A percentile compares a stretch with the other conserved stretches of the same genome.
Evolutionary conservation across 108 stramenopile species (phyloP).

Genomic region (Craspedostauros australis): DNA sequence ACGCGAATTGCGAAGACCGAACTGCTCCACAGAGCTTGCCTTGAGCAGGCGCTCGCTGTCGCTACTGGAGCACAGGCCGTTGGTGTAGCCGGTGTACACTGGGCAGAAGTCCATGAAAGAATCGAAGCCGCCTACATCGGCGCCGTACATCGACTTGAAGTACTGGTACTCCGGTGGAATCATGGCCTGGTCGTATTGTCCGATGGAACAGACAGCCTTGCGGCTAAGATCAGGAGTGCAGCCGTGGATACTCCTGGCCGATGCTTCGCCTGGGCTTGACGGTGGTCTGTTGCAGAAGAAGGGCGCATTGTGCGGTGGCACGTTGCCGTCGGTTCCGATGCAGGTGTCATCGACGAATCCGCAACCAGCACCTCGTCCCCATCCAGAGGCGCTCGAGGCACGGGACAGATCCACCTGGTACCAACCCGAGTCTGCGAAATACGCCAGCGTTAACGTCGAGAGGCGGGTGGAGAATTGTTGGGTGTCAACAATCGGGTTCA

Average conservation of each 20-base stretch:
- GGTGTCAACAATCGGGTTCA: slow-evolving; percentile 77
- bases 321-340: slow-evolving; percentile 44
- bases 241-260: slow-evolving; percentile 46
- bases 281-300: slow-evolving; percentile 68
- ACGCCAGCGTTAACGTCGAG: slow-evolving; percentile 72
- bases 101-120: slow-evolving; percentile 77
- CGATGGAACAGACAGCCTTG: slow-evolving; percentile 78
- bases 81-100: slow-evolving; percentile 58
- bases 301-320: slow-evolving; percentile 46
- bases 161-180: slow-evolving; percentile 74
- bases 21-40: slow-evolving; percentile 48
- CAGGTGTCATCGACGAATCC: slow-evolving; percentile 66
- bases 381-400: slow-evolving; percentile 44
- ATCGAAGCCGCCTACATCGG: slow-evolving; percentile 62
- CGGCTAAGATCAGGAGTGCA: slow-evolving; percentile 69
- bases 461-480: slow-evolving; percentile 45
- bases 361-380: slow-evolving; percentile 82
- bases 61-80: slow-evolving; percentile 49
- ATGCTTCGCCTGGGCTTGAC: slow-evolving; percentile 4
- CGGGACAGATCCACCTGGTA: slow-evolving; percentile 67
- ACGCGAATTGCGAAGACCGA: slow-evolving; percentile 63
- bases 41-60: slow-evolving; percentile 28
- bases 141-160: slow-evolving; percentile 43
- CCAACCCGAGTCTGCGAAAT: slow-evolving; percentile 84
- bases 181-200: slow-evolving; percentile 48